Evolutionary conservation across 140 eudicot species (phyloP), one percentile per base, ranked within the genome.

Genomic region (Cichorium intybus): DNA sequence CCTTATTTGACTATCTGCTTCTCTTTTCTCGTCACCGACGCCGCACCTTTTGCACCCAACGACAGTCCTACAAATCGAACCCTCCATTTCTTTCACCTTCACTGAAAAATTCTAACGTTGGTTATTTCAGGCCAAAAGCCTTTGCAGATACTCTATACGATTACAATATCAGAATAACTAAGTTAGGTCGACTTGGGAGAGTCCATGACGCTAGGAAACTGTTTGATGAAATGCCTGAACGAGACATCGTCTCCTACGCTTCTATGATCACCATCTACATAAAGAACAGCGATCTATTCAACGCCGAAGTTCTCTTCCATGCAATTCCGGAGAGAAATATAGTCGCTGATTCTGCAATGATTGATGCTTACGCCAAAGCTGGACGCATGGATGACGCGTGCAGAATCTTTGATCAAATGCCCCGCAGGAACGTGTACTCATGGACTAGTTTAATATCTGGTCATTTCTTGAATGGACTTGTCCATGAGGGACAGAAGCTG

Each of bases 401-500:
- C 68, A 64, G 39, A 39, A 24, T 80, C 35, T 84, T 84, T 58
- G 79, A 84, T 62, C 35, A 53, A 24, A 84, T 84, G 90, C 73
- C 73, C 8, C 66, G 68, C 29, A 80, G 75, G 55, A 84, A 84
- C 66, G 84, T 77, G 10, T 74, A 65, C 61, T 69, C 90, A 11
- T 84, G 84, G 87, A 80, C 77, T 27, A 76, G 84, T 71, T 70
- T 84, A 73, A 74, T 84, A 21, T 84, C 84, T 45, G 90, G 87
- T 20, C 75, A 77, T 48, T 80, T 84, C 70, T 31, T 67, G 43
- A 43, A 29, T 9, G 81, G 87, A 34, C 61, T 43, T 50, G 81
- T 84, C 18, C 55, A 48, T 39, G 79, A 70, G 56, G 90, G 77
- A 39, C 60, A 23, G 17, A 66, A 52, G 56, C 68, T 84, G 21